A percentile compares a stretch with the other conserved stretches of the same genome.
Evolutionary conservation across 2,329 filamentous ascomycete species (phyloP).

Genomic region (Calonectria pseudoreteaudii): DNA sequence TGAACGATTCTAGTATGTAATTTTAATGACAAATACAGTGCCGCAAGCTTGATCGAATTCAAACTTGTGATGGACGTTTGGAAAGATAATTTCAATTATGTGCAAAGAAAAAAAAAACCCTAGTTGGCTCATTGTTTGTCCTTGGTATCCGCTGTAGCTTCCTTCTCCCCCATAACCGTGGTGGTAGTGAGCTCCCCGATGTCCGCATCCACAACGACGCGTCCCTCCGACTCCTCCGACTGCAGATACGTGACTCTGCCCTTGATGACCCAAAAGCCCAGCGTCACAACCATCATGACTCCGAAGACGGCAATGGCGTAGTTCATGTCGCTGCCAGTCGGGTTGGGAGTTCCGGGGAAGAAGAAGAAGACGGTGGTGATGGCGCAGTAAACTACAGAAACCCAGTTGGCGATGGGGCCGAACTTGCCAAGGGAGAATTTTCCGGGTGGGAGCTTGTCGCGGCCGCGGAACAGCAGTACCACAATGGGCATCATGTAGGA

Average conservation of each 20-base stretch:
- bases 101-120: constrained; percentile 7
- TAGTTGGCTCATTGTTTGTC: neutral
- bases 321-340: constrained; percentile 64
- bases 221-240: constrained; percentile 42
- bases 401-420: constrained; percentile 59
- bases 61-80: neutral
- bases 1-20: neutral
- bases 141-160: neutral
- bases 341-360: constrained; percentile 60
- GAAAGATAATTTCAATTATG: neutral
- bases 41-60: neutral
- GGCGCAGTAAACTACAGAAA: constrained; percentile 63
- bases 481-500: constrained; percentile 62
- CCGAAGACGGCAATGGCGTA: constrained; percentile 69
- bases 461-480: constrained; percentile 60
- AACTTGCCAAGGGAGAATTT: constrained; percentile 59
- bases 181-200: constrained; percentile 25
- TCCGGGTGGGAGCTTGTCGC: constrained; percentile 62
- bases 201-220: constrained; percentile 37
- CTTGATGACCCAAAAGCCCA: constrained; percentile 63
- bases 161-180: constrained; percentile 24
- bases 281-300: constrained; percentile 62
- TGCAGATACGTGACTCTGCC: constrained; percentile 54
- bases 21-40: neutral
- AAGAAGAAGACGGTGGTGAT: constrained; percentile 68